Base-by-base conservation (phyloP, 192 early-diverging fungal genomes). In the Rhizophagus prolifer region DNA sequence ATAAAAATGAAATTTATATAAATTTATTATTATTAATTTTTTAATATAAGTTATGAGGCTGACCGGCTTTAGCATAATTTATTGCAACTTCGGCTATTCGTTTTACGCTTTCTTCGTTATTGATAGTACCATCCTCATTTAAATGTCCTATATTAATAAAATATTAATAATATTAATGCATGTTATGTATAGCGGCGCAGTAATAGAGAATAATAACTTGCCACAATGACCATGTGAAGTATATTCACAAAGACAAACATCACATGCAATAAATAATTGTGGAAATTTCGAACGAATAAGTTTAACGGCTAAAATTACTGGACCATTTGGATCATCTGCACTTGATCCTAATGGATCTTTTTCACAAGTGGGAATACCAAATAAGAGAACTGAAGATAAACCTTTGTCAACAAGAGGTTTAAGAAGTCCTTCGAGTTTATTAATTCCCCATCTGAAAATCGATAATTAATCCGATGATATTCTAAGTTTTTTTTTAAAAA, bases 151-250 rank as follows among this genome's bases (percentile, higher is more conserved):
- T 34, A 23, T 34, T 26, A 19, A 47, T 7, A 75, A 58, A 61
- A 23, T 19, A 67, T 67, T 14, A 54, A 34, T 34, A 4, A 34
- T 34, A 34, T 34, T 34, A n/a, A 14, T 16, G 16, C 46, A 54
- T 3, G 14, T 14, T 5, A 16, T 13, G 10, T 44, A 21, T 14
- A 54, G 3, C 13, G 47, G 47, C 47, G 47, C 16, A 54, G 47
- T 54, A 54, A 54, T 3, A 4, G 47, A 54, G 13, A 54, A 19
- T 19, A 19, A 16, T 54, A 12, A 60, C 54, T 36, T 83, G 74
- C 97, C 97, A 80, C 97, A 99, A 83, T 99, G 97, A 19, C 97
- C 97, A 85, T 99, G 97, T 38, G 83, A 86, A 1, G 97, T 98
- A 86, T 96, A 99, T 60, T 93, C 95, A 85, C 97, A 99, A 4